Conservation (phyloP, 129 eudicot species). For the Sambucus nigra region DNA sequence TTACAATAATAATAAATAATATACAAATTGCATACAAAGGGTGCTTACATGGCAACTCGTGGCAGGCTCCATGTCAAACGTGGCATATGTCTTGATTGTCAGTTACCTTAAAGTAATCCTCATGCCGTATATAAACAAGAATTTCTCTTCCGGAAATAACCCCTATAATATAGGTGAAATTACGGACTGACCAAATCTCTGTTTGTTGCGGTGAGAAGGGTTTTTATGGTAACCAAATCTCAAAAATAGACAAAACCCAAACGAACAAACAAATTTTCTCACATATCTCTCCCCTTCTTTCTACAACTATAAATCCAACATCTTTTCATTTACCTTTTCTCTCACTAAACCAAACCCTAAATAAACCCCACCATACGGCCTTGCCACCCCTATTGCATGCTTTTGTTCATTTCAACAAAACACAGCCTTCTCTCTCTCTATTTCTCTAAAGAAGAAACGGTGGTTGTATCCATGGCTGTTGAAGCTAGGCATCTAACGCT, state of each 20-base stretch:
- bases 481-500: conserved; percentile 42
- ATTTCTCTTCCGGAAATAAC: conserved; percentile 6
- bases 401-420: neutral
- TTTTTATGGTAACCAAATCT: conserved; percentile 12
- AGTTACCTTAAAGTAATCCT: conserved; percentile 4
- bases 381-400: conserved; percentile 17
- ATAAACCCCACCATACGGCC: conserved; percentile 19
- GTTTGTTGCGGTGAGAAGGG: conserved; percentile 24
- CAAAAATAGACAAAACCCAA: conserved; percentile 27
- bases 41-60: conserved; percentile 23
- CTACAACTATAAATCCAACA: neutral
- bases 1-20: too few relatives aligned
- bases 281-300: conserved; percentile 4
- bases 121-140: conserved; percentile 1
- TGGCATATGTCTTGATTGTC: conserved; percentile 14
- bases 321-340: conserved; percentile 10
- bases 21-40: too few relatives aligned
- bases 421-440: neutral
- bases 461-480: conserved; percentile 41
- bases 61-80: conserved; percentile 21
- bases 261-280: conserved; percentile 17
- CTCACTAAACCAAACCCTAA: conserved; percentile 30
- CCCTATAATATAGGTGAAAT: conserved; percentile 26
- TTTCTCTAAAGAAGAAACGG: neutral
- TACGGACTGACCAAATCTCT: conserved; percentile 26